These are phyloP conservation scores for Panellus pusillus DNA, from an alignment of 768 basidiomycete species.

Conservation along the genomic window DNA sequence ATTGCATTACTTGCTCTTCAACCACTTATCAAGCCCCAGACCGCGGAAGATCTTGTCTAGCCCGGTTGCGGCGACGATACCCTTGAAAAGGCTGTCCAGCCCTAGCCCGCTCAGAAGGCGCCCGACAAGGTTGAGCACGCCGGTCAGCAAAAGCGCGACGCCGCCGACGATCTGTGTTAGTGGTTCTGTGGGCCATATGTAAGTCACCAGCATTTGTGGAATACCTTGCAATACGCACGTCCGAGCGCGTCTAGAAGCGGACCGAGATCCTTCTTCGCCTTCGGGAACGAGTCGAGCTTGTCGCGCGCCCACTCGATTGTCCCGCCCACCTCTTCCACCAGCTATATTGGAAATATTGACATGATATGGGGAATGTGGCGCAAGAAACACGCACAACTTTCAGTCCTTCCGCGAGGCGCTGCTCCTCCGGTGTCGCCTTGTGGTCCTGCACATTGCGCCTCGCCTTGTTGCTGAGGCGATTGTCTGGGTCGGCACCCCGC, in stretches of 20 bases:
- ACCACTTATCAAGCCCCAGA: not conserved
- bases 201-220: constrained; percentile 8
- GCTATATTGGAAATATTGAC: constrained; percentile 22
- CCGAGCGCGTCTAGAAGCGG: constrained; percentile 38
- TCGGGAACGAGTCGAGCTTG: constrained; percentile 37
- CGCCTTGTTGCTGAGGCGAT: constrained; percentile 32
- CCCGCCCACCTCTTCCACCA: constrained; percentile 36
- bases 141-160: constrained; percentile 34
- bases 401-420: constrained; percentile 36
- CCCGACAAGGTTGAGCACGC: constrained; percentile 36
- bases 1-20: too few species aligned
- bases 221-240: constrained; percentile 14
- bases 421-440: constrained; percentile 36
- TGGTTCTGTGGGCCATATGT: constrained; percentile 21
- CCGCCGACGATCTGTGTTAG: constrained; percentile 35
- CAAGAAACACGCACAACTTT: constrained; percentile 28
- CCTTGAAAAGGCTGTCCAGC: constrained; percentile 13
- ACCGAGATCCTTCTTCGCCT: constrained; percentile 38
- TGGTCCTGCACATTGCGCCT: constrained; percentile 35
- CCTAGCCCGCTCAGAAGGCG: constrained; percentile 34
- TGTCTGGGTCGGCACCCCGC: constrained; percentile 38
- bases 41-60: not conserved
- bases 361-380: not conserved
- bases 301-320: constrained; percentile 39
- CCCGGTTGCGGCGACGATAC: not conserved